These are phyloP conservation scores for Aegilops longissima DNA, from an alignment of 176 grass and related monocot genomes.

Conservation along the genomic window DNA sequence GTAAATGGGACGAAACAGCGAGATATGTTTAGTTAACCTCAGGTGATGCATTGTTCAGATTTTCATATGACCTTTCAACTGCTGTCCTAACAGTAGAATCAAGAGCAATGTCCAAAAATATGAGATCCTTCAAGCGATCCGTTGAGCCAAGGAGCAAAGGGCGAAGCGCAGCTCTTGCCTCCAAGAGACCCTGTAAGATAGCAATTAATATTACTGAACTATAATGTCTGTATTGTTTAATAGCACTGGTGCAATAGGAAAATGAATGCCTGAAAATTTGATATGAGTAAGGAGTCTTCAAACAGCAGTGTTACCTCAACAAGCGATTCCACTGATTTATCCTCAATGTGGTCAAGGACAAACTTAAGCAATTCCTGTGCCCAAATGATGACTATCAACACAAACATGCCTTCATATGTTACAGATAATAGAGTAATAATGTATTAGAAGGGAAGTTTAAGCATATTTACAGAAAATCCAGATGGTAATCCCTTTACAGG, in stretches of 20 bases:
- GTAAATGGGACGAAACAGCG: background rate
- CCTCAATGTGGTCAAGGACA: slow-evolving; percentile 83
- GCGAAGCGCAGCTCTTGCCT: slow-evolving; percentile 77
- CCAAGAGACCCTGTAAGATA: slow-evolving; percentile 66
- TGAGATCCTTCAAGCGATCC: slow-evolving; percentile 83
- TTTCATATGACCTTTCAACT: slow-evolving; percentile 81
- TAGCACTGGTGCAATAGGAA: background rate
- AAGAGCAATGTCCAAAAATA: slow-evolving; percentile 96
- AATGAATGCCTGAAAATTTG: background rate
- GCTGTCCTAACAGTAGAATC: slow-evolving; percentile 92
- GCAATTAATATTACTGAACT: slow-evolving; percentile 13
- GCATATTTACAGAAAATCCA: slow-evolving; percentile 73
- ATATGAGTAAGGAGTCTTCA: background rate
- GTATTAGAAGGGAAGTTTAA: slow-evolving; percentile 24
- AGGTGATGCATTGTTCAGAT: slow-evolving; percentile 62
- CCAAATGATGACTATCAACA: slow-evolving; percentile 23
- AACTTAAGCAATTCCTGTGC: slow-evolving; percentile 71
- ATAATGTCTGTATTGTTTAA: background rate
- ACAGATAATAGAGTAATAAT: background rate
- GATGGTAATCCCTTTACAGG: slow-evolving; percentile 84
- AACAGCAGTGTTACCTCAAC: slow-evolving; percentile 61
- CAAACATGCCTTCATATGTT: slow-evolving; percentile 19
- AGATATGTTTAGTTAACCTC: slow-evolving; percentile 43
- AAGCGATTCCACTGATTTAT: slow-evolving; percentile 68
- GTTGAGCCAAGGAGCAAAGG: slow-evolving; percentile 59